These are phyloP conservation scores for Neophaeococcomyces aloes DNA, from an alignment of 2,329 filamentous ascomycete genomes.

Conservation along the genomic window DNA sequence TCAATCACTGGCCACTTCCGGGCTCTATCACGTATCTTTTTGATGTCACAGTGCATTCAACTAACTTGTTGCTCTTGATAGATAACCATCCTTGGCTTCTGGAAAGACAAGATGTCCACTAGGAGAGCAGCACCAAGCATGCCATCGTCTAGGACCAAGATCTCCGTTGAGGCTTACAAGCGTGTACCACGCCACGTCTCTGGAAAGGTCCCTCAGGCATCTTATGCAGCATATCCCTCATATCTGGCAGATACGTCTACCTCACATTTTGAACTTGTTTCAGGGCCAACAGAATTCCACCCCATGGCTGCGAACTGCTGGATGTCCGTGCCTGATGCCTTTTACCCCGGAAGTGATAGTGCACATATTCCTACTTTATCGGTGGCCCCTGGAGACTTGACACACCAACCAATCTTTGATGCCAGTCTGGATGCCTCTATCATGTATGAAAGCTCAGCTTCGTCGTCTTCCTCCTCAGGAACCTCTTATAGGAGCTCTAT, in stretches of 20 bases:
- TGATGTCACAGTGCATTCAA: neutral
- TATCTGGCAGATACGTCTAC: neutral
- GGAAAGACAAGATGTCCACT: conserved; percentile 1
- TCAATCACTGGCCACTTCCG: neutral
- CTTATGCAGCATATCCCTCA: conserved; percentile 1
- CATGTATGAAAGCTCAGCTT: neutral
- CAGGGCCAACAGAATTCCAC: neutral
- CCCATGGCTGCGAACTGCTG: neutral
- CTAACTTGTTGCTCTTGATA: conserved; percentile 3
- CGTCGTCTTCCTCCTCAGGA: conserved; percentile 2
- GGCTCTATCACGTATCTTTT: neutral
- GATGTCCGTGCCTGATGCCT: neutral
- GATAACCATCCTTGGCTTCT: neutral
- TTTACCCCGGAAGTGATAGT: conserved; percentile 6
- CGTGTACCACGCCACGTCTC: conserved; percentile 2
- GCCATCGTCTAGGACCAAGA: conserved; percentile 1
- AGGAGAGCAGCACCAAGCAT: conserved; percentile 3
- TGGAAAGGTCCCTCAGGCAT: neutral
- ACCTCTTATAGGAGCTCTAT: neutral
- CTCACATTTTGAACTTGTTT: conserved; percentile 1
- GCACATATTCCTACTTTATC: conserved; percentile 4
- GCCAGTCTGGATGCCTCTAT: too few species aligned
- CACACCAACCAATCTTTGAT: neutral
- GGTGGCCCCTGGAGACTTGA: conserved; percentile 5
- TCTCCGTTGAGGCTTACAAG: neutral